A percentile compares a stretch with the other conserved stretches of the same genome.
Evolutionary conservation across 2,329 filamentous ascomycete genomes (phyloP).

Genomic region (Pezicula rhizophila): DNA sequence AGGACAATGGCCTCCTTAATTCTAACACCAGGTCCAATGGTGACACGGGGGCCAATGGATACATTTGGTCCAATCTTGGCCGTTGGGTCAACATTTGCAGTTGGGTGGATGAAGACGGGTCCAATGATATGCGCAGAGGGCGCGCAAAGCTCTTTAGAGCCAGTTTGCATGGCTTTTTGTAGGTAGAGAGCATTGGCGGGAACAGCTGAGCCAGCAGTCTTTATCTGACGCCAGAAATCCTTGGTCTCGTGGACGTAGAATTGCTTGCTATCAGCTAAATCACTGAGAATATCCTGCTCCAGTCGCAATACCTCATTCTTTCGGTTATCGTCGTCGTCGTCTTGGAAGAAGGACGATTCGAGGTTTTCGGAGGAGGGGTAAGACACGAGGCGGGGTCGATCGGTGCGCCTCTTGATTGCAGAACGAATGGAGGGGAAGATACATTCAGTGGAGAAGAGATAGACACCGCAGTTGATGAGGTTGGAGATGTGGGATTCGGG

Average conservation of each 20-base stretch:
- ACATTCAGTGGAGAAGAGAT: conserved; percentile 90
- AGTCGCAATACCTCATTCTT: conserved; percentile 86
- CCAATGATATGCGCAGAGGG: conserved; percentile 84
- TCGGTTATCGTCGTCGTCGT: conserved; percentile 68
- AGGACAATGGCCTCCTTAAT: conserved; percentile 95
- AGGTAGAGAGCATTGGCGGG: conserved; percentile 96
- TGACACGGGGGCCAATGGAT: conserved; percentile 83
- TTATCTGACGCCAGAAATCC: conserved; percentile 99
- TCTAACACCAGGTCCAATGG: conserved; percentile 79
- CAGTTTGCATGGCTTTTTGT: conserved; percentile 82
- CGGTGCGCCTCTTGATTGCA: conserved; percentile 91
- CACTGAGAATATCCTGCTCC: conserved; percentile 93
- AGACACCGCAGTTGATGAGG: conserved; percentile 98
- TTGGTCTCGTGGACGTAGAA: conserved; percentile 99
- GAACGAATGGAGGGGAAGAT: conserved; percentile 94
- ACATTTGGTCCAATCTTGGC: conserved; percentile 97
- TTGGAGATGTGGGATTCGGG: conserved; percentile 96
- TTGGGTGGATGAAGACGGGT: conserved; percentile 92
- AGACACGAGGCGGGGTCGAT: conserved; percentile 84
- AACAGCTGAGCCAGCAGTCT: conserved; percentile 94
- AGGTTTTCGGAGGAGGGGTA: conserved; percentile 96
- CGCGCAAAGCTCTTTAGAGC: conserved; percentile 73
- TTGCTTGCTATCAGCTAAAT: conserved; percentile 93
- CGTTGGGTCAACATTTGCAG: conserved; percentile 83
- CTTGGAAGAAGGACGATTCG: conserved; percentile 60